Conservation (phyloP, 2,329 filamentous ascomycete genomes). For the Venturia carpophila region DNA sequence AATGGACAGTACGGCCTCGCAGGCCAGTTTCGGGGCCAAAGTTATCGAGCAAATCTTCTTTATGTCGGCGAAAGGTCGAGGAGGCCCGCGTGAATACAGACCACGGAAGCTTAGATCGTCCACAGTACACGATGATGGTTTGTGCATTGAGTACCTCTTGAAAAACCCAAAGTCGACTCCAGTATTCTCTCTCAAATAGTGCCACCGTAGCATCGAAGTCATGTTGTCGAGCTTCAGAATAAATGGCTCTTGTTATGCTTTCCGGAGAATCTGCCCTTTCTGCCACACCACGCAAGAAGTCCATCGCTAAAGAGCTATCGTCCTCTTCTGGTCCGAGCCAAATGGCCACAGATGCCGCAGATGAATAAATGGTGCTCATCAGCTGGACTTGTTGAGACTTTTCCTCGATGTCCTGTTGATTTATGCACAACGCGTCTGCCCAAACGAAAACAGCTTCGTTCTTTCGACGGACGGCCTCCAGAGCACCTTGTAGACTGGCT, state of each 20-base stretch:
- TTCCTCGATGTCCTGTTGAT: slow-evolving; percentile 24
- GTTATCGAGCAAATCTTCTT: slow-evolving; percentile 19
- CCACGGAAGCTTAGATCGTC: slow-evolving; percentile 17
- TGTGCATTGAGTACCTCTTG: slow-evolving; percentile 28
- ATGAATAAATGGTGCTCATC: slow-evolving; percentile 24
- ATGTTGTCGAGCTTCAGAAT: slow-evolving; percentile 5
- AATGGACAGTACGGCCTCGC: slow-evolving; percentile 15
- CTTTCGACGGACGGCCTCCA: background rate
- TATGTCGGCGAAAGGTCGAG: slow-evolving; percentile 22
- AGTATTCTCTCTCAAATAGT: slow-evolving; percentile 33
- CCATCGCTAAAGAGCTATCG: slow-evolving; percentile 23
- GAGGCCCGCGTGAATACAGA: slow-evolving; percentile 21
- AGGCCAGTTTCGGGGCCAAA: slow-evolving; percentile 10
- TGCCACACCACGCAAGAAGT: slow-evolving; percentile 1
- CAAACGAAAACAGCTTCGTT: slow-evolving; percentile 18
- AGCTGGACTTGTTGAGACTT: slow-evolving; percentile 22
- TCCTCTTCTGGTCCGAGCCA: slow-evolving; percentile 12
- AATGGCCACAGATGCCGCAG: background rate
- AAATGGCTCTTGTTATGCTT: slow-evolving; percentile 5
- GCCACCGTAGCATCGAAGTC: slow-evolving; percentile 19
- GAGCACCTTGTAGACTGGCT: slow-evolving; percentile 5
- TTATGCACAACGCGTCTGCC: slow-evolving; percentile 28
- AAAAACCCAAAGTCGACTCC: slow-evolving; percentile 30
- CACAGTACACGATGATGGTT: slow-evolving; percentile 25
- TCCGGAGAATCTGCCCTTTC: background rate